Evolutionary conservation across 2,329 filamentous ascomycete species (phyloP).

Genomic region (Lachnellula suecica): DNA sequence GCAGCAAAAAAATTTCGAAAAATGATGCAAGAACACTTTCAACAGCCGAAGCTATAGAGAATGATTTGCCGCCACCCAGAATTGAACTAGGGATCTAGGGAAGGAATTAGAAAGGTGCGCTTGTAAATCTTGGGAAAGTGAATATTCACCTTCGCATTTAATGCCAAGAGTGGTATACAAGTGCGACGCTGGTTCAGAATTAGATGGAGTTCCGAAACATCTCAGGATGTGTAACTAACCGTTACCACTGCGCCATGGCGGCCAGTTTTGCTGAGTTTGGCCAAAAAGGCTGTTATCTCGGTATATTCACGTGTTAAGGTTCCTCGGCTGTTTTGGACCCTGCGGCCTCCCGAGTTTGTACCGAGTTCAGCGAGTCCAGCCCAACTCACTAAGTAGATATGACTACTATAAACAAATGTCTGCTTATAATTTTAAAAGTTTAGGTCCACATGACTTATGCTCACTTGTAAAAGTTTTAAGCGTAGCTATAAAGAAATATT

Average conservation of each 20-base stretch:
- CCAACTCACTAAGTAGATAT: too few species aligned
- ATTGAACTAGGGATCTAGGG: conserved; percentile 14
- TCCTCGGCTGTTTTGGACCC: too few species aligned
- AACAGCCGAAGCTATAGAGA: background rate
- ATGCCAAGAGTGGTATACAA: conserved; percentile 3
- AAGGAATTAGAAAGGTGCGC: background rate
- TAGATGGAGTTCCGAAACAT: background rate
- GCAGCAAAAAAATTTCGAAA: background rate
- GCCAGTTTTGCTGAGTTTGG: background rate
- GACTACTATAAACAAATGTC: too few species aligned
- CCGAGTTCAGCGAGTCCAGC: too few species aligned
- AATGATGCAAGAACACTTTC: background rate
- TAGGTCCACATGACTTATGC: too few species aligned
- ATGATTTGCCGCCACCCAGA: conserved; percentile 1
- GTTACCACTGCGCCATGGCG: conserved; percentile 2
- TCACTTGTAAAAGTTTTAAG: too few species aligned
- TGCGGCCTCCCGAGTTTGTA: too few species aligned
- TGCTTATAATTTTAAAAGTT: too few species aligned
- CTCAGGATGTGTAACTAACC: background rate
- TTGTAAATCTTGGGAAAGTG: background rate
- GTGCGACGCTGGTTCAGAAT: background rate
- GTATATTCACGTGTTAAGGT: background rate
- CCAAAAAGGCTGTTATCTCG: background rate
- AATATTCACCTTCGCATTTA: background rate
- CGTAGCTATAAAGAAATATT: too few species aligned